Evolutionary conservation across 2,329 filamentous ascomycete species (phyloP), one percentile per base, ranked within the genome.

Genomic region (Aspergillus calidoustus): DNA sequence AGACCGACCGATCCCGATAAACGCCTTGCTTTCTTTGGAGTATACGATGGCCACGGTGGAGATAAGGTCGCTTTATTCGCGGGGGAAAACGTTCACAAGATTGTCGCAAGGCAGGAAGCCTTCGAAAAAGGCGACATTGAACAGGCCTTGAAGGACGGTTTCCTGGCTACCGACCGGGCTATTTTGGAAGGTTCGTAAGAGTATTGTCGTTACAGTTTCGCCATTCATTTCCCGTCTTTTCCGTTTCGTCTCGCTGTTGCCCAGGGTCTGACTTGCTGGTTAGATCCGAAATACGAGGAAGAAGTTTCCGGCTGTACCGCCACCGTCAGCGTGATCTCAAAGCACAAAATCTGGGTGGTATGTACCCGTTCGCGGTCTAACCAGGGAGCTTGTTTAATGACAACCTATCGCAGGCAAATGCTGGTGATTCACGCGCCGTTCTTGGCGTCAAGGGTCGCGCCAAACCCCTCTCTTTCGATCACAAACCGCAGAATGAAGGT

Each of bases 401-500:
- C 57, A 59, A 31, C 60, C 25, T 13, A 57, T 70, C 22, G 19
- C 41, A 99, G 95, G 95, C 92, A 73, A 99, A 99, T 77, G 92
- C 95, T 66, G 95, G 95, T 75, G 95, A 99, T 79, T 99, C 95
- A 66, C 89, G 95, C 83, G 92, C 90, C 74, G 95, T 99, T 28
- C 82, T 99, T 68, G 95, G 95, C 71, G 92, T 99, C 74, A 99
- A 98, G 83, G 95, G 95, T 68, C 88, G 95, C 72, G 95, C 95
- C 69, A 99, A 98, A 83, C 95, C 95, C 56, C 85, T 99, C 63
- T 99, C 95, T n/a, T 96, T 96, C 76, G 95, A 99, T 78, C 95
- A 99, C 84, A 99, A 99, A 82, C 95, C 95, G 47, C 93, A 97
- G 78, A 97, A 98, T 71, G 95, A 99, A 86, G 92, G 93, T 96